phyloP scores from a whole-genome alignment of 2,329 filamentous ascomycete genomes.

The Pseudocercospora fuligena region DNA sequence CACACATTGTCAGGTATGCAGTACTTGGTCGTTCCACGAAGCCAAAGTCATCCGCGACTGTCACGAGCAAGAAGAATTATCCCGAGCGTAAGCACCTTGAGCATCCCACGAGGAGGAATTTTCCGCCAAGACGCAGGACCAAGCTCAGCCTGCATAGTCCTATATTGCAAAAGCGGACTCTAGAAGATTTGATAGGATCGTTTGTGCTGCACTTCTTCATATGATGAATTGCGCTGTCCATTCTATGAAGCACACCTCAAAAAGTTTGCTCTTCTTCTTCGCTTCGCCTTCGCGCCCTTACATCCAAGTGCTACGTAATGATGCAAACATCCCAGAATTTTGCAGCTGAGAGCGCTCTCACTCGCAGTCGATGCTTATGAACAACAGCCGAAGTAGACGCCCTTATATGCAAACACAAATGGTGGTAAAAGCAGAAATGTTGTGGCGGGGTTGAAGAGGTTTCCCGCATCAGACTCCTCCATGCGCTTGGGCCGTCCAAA shows the following conservation, averaged over 20 bases:
- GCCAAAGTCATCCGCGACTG: conserved; percentile 9
- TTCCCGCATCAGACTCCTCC: not conserved
- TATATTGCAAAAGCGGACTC: conserved; percentile 10
- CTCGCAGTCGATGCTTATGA: not conserved
- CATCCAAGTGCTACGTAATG: not conserved
- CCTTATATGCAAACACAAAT: not conserved
- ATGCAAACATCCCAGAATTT: conserved; percentile 5
- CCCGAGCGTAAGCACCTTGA: conserved; percentile 10
- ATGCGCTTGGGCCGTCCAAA: not conserved
- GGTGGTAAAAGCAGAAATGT: not conserved
- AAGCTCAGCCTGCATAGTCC: not conserved
- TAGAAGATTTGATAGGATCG: not conserved
- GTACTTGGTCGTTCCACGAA: not conserved
- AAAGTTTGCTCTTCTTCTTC: conserved; percentile 6
- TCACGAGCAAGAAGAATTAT: conserved; percentile 4
- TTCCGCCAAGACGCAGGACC: not conserved
- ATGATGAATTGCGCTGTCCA: not conserved
- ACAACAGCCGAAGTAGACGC: not conserved
- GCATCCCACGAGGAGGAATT: not conserved
- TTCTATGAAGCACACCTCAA: conserved; percentile 1
- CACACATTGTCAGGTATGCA: not conserved
- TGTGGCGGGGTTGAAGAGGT: not conserved
- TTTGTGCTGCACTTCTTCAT: conserved; percentile 8
- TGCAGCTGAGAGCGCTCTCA: not conserved
- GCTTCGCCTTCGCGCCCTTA: not conserved